Evolutionary conservation across 257 asterid species (phyloP).

Genomic region (Handroanthus guayacan): DNA sequence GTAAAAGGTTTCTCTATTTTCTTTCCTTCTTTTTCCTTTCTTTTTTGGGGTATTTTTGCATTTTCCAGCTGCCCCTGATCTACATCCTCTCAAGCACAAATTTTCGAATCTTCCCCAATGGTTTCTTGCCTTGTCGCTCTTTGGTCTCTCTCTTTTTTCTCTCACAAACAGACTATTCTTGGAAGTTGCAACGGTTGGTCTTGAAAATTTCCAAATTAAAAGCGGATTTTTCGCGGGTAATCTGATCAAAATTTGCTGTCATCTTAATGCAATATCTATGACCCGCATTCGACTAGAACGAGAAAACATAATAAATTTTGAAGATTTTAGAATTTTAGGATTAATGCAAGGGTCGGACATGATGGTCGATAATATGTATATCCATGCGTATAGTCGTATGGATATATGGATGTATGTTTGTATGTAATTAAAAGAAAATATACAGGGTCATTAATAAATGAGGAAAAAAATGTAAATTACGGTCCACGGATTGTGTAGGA

Average conservation of each 20-base stretch:
- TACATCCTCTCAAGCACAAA: slow-evolving; percentile 42
- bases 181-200: slow-evolving; percentile 47
- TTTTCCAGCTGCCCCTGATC: slow-evolving; percentile 49
- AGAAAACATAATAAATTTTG: no score
- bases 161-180: slow-evolving; percentile 39
- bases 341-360: no score
- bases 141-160: slow-evolving; percentile 12
- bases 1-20: slow-evolving; percentile 9
- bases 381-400: no score
- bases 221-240: slow-evolving; percentile 46
- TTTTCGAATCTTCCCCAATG: slow-evolving; percentile 18
- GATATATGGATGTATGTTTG: neutral
- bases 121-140: slow-evolving; percentile 27
- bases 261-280: no score
- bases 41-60: slow-evolving; percentile 33
- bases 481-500: no score
- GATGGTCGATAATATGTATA: neutral
- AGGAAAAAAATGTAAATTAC: no score
- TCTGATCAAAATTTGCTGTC: neutral
- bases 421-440: neutral
- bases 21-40: slow-evolving; percentile 14
- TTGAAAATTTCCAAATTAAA: slow-evolving; percentile 21
- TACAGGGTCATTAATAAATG: neutral
- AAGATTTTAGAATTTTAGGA: no score
- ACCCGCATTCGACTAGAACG: no score